Evolutionary conservation across 1,139 yeast species (phyloP), one percentile per base, ranked within the genome.

Genomic region (Suhomyces bokatorum): DNA sequence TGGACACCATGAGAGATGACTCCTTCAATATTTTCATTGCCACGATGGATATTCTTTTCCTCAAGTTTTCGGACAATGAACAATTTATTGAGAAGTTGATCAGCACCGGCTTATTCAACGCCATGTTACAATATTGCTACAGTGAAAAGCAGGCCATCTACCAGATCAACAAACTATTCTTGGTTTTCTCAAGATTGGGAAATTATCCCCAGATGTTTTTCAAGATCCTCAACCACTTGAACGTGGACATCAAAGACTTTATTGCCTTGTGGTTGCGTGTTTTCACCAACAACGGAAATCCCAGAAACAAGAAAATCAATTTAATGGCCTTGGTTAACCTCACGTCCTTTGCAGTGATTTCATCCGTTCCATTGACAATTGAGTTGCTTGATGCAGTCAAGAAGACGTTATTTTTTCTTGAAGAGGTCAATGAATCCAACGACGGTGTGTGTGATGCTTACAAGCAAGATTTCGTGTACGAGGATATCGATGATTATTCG

Each of bases 1-100:
- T 87, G 22, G 64, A 77, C 22, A 73, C 72, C 22, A 75, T 87
- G 80, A 75, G 95, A 47, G 91, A 86, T 56, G 96, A 87, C 58
- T 69, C 89, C 0, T 73, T 83, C 45, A 77, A 73, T 32, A 62
- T 83, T 7, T 69, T 84, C 31, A 66, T 85, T 10, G 77, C 87
- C 9, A 64, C 80, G 20, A 64, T 84, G 69, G 93, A 86, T 55
- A 73, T 83, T 12, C 59, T 83, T 22, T 57, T 76, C 20, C 60
- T 80, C 34, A 60, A 60, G 44, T 57, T 58, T 22, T 49, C 61
- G 16, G 51, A 50, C 13, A 59, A 61, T 40, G 64, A 64, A 43
- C 49, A 42, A 2, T 64, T 78, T 24, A 54, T 78, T 12, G 61
- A 66, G 10, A 56, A 62, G 14, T 49, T 80, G 14, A 60, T 77